These are phyloP conservation scores for Tetrahymena elliotti DNA, from an alignment of 73 alveolate species.

Conservation along the genomic window DNA sequence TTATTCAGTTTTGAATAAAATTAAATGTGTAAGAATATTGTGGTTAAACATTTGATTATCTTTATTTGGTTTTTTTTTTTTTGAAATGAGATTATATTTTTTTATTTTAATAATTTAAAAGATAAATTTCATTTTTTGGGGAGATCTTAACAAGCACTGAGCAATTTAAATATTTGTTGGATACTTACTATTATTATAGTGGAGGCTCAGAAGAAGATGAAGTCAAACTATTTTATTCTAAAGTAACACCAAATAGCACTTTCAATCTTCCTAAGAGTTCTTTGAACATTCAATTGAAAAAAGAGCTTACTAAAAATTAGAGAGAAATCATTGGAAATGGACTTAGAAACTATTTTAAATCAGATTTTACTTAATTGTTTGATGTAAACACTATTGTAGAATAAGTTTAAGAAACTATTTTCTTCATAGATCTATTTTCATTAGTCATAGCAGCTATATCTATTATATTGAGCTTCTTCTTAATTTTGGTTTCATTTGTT, in stretches of 20 bases:
- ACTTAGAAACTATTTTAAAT: constrained; percentile 65
- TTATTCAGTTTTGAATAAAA: too few species aligned
- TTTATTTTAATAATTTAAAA: not conserved
- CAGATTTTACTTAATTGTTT: constrained; percentile 51
- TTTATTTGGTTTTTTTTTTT: constrained; percentile 24
- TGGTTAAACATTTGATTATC: too few species aligned
- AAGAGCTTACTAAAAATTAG: not conserved
- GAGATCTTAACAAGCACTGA: not conserved
- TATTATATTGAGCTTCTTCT: constrained; percentile 80
- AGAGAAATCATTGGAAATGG: constrained; percentile 69
- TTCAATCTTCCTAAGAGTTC: constrained; percentile 50
- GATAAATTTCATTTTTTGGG: not conserved
- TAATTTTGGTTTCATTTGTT: constrained; percentile 79
- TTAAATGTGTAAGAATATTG: too few species aligned
- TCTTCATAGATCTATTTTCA: constrained; percentile 62
- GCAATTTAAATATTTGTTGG: not conserved
- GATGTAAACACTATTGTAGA: constrained; percentile 59
- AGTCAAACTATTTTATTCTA: not conserved
- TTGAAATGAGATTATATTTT: not conserved
- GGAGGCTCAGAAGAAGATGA: not conserved
- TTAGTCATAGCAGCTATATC: constrained; percentile 82
- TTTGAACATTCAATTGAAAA: constrained; percentile 34
- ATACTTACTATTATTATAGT: not conserved
- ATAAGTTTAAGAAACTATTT: constrained; percentile 56
- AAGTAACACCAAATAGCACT: constrained; percentile 2